A percentile compares a stretch with the other conserved stretches of the same genome.
Conservation (phyloP, 2,329 filamentous ascomycete genomes). For the Ascochyta pisi region DNA sequence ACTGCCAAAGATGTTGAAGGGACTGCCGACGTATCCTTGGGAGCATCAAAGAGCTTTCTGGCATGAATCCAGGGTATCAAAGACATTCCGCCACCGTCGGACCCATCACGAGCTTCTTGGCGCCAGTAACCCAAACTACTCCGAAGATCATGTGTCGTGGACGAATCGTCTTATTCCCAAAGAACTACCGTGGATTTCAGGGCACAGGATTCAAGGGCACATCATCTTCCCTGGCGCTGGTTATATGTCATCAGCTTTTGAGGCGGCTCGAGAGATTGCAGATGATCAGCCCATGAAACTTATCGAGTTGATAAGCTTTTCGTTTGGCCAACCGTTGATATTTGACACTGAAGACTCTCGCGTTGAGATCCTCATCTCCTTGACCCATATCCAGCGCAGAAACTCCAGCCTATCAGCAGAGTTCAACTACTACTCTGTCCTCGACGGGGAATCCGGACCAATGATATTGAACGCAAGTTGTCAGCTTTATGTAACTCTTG, state of each 20-base stretch:
- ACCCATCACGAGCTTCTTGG: conserved; percentile 21
- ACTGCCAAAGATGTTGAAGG: neutral
- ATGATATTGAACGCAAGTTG: conserved; percentile 6
- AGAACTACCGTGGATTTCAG: conserved; percentile 26
- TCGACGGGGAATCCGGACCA: neutral
- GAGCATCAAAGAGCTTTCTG: conserved; percentile 36
- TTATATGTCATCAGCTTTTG: conserved; percentile 51
- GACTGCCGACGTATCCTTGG: conserved; percentile 39
- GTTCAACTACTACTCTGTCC: conserved; percentile 2
- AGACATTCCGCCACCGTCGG: conserved; percentile 16
- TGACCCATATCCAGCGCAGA: neutral
- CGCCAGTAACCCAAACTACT: neutral
- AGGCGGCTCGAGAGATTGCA: conserved; percentile 20
- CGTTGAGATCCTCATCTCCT: conserved; percentile 4
- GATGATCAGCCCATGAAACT: conserved; percentile 1
- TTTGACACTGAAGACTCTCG: conserved; percentile 17
- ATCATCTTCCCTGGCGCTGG: conserved; percentile 56
- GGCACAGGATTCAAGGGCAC: conserved; percentile 33
- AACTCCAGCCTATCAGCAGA: neutral
- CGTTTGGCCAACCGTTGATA: conserved; percentile 19
- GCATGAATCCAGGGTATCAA: conserved; percentile 24
- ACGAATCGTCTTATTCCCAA: conserved; percentile 13
- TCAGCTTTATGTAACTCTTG: neutral
- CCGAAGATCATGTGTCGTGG: conserved; percentile 17
- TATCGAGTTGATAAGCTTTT: conserved; percentile 24